Conservation (phyloP, 495 filamentous ascomycete genomes). For the Lasiosphaeris hirsuta region DNA sequence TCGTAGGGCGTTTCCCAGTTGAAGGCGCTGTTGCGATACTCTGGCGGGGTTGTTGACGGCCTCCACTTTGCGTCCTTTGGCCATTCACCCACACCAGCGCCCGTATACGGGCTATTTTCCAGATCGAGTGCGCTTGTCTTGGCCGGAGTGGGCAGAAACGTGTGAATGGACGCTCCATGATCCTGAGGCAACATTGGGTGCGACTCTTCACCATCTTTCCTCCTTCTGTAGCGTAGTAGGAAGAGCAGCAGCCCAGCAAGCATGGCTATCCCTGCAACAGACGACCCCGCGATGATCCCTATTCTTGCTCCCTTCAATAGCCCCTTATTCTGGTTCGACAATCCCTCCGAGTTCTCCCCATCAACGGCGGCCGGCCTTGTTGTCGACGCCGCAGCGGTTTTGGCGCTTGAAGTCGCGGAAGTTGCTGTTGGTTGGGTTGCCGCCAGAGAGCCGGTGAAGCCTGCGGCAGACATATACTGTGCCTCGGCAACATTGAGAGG, state of each 20-base stretch:
- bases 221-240: slow-evolving; percentile 24
- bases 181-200: slow-evolving; percentile 33
- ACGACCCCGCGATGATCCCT: slow-evolving; percentile 26
- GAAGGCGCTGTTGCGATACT: slow-evolving; percentile 20
- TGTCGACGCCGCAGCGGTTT: not conserved
- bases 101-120: not conserved
- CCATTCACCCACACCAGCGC: slow-evolving; percentile 10
- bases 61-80: slow-evolving; percentile 20
- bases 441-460: slow-evolving; percentile 13
- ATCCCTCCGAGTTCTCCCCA: too few relatives aligned
- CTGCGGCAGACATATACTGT: slow-evolving; percentile 36
- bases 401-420: not conserved
- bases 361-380: too few relatives aligned
- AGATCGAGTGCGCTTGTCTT: slow-evolving; percentile 4
- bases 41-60: slow-evolving; percentile 11
- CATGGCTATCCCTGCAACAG: slow-evolving; percentile 21
- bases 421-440: not conserved
- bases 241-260: slow-evolving; percentile 20
- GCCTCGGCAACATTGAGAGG: slow-evolving; percentile 26
- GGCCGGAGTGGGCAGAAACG: slow-evolving; percentile 8
- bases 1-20: slow-evolving; percentile 34
- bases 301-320: slow-evolving; percentile 22
- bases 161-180: slow-evolving; percentile 8
- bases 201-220: slow-evolving; percentile 25
- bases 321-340: not conserved